Evolutionary conservation across 2,329 filamentous ascomycete genomes (phyloP).

Genomic region (Moelleriella libera): DNA sequence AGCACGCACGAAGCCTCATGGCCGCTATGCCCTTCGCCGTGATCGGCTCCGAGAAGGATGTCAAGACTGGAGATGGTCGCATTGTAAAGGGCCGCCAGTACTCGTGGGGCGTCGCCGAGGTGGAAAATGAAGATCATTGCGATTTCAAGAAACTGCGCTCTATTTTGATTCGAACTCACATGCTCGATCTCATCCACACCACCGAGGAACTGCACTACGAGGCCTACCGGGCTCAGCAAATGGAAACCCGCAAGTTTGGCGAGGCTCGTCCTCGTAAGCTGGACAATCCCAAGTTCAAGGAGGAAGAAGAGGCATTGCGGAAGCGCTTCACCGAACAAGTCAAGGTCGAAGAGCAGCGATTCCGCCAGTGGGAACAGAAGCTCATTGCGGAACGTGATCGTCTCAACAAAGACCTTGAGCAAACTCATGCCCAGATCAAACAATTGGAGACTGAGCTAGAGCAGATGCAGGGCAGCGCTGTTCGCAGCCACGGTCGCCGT

Average conservation of each 20-base stretch:
- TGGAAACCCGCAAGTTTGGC: slow-evolving; percentile 99
- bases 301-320: slow-evolving; percentile 94
- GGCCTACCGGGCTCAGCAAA: slow-evolving; percentile 96
- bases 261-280: slow-evolving; percentile 94
- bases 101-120: slow-evolving; percentile 97
- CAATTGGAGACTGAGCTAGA: slow-evolving; percentile 86
- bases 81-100: slow-evolving; percentile 99
- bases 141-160: slow-evolving; percentile 99
- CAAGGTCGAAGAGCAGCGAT: slow-evolving; percentile 98
- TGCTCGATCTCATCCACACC: slow-evolving; percentile 98
- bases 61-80: slow-evolving; percentile 88
- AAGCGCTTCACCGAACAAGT: slow-evolving; percentile 99
- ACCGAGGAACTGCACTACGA: slow-evolving; percentile 99
- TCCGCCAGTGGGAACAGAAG: slow-evolving; percentile 99
- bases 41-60: slow-evolving; percentile 98
- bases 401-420: slow-evolving; percentile 98
- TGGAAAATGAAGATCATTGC: slow-evolving; percentile 99
- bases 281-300: slow-evolving; percentile 99
- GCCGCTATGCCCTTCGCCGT: slow-evolving; percentile 97
- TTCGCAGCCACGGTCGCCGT: slow-evolving; percentile 84
- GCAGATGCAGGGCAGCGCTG: slow-evolving; percentile 76
- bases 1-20: slow-evolving; percentile 90
- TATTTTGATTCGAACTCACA: slow-evolving; percentile 96
- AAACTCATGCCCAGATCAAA: slow-evolving; percentile 91
- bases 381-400: slow-evolving; percentile 97